Percentiles rank a stretch among this genome's conserved stretches.
Conservation (phyloP, 2,329 filamentous ascomycete species). For the Aspergillus arachidicola region DNA sequence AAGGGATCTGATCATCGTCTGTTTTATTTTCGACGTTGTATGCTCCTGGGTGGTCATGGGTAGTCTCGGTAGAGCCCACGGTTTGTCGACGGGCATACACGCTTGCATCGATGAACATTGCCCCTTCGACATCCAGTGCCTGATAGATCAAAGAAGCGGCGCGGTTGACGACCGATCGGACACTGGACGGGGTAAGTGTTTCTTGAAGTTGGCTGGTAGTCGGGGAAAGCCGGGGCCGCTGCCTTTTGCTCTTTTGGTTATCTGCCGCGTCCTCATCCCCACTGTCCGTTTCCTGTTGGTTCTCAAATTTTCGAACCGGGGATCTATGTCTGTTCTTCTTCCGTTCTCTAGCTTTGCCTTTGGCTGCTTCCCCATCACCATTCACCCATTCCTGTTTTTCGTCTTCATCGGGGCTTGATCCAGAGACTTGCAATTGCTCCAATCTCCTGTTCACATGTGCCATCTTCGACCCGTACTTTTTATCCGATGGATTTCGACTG, state of each 20-base stretch:
- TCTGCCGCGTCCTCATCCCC: neutral
- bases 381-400: neutral
- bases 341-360: neutral
- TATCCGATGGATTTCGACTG: neutral
- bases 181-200: neutral
- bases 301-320: conserved; percentile 17
- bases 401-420: neutral
- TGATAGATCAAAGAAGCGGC: neutral
- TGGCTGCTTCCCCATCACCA: neutral
- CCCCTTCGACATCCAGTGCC: neutral
- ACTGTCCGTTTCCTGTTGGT: neutral
- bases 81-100: conserved; percentile 20
- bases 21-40: neutral
- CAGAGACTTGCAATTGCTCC: neutral
- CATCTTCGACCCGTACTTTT: neutral
- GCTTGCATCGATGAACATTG: conserved; percentile 2
- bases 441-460: neutral
- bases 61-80: conserved; percentile 6
- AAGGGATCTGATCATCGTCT: neutral
- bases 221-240: conserved; percentile 17
- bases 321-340: neutral
- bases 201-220: conserved; percentile 19
- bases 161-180: conserved; percentile 9
- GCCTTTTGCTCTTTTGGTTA: neutral
- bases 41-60: neutral